These are phyloP conservation scores for Sicyos edulis DNA, from an alignment of 306 rosid species.

Conservation along the genomic window DNA sequence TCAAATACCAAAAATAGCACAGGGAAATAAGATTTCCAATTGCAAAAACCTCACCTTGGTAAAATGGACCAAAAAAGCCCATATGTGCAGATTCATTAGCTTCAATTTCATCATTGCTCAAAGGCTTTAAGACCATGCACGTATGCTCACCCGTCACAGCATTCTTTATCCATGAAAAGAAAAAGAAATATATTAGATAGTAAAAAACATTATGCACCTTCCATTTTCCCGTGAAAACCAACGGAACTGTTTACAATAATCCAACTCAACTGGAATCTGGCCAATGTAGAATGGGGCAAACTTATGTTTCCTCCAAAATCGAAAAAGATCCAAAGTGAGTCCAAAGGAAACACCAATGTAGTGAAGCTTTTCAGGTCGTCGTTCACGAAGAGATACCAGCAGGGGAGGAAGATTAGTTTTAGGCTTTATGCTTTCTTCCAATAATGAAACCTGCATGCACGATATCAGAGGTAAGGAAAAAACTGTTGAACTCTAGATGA, in stretches of 20 bases:
- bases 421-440: constrained; percentile 75
- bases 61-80: constrained; percentile 72
- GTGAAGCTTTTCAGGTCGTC: constrained; percentile 87
- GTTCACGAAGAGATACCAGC: constrained; percentile 78
- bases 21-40: not conserved
- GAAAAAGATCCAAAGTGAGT: constrained; percentile 75
- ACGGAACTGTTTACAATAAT: not conserved
- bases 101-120: constrained; percentile 85
- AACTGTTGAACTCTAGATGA: not conserved
- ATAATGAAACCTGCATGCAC: constrained; percentile 70
- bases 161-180: constrained; percentile 41
- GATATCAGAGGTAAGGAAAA: not conserved
- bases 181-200: constrained; percentile 12
- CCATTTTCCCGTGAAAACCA: not conserved
- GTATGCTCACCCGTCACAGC: constrained; percentile 88
- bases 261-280: constrained; percentile 86
- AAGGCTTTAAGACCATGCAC: constrained; percentile 78
- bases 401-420: constrained; percentile 84
- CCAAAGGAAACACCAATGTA: constrained; percentile 96
- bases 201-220: not conserved
- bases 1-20: not conserved
- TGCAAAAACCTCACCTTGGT: constrained; percentile 41
- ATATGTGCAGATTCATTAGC: constrained; percentile 46
- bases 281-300: constrained; percentile 91
- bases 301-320: constrained; percentile 88